Evolutionary conservation across 2,329 filamentous ascomycete species (phyloP), one percentile per base, ranked within the genome.

Genomic region (Sclerotinia minor): DNA sequence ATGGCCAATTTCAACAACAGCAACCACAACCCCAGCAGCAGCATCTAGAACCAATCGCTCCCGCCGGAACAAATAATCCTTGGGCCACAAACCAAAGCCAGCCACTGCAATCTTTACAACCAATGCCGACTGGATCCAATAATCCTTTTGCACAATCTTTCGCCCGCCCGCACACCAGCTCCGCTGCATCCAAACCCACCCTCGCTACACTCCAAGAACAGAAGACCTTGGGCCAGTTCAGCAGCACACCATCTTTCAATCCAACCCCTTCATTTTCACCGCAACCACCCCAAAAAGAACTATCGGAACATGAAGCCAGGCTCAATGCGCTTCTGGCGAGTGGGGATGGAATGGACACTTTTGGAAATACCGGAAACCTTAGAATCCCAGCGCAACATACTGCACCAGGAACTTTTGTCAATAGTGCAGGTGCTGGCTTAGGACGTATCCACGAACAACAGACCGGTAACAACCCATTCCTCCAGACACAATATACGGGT

Each of bases 311-410:
- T 78, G 85, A 89, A 76, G 88, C 90, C 29, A 90, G 87, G 76
- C 89, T 99, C 72, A 98, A 98, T 77, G 86, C 91, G 1, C 87
- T 99, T 45, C 87, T 99, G 55, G 86, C 93, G 3, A 88, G 85
- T 32, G 94, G 95, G 72, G 95, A 99, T 68, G 95, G 95, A 32
- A 91, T 96, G 83, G 95, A 99, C 77, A 99, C 95, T 0, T 99
- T 96, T 78, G 95, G 95, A 72, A 99, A 99, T 78, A 92, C 92
- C n/a, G 95, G 95, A 73, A 92, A 98, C 72, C 84, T 97, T 58
- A 93, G 95, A 79, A 96, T 99, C 71, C 95, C 95, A 1, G 89
- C 95, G 2, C 95, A 99, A 78, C 95, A 99, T 79, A 99, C 95
- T 0, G 93, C 95, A 1, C 95, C 95, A 0, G 95, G 94, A 35